A percentile compares a stretch with the other conserved stretches of the same genome.
These are phyloP conservation scores for Apiotrichum akiyoshidainum DNA, from an alignment of 1,284 basidiomycete genomes.

Conservation along the genomic window DNA sequence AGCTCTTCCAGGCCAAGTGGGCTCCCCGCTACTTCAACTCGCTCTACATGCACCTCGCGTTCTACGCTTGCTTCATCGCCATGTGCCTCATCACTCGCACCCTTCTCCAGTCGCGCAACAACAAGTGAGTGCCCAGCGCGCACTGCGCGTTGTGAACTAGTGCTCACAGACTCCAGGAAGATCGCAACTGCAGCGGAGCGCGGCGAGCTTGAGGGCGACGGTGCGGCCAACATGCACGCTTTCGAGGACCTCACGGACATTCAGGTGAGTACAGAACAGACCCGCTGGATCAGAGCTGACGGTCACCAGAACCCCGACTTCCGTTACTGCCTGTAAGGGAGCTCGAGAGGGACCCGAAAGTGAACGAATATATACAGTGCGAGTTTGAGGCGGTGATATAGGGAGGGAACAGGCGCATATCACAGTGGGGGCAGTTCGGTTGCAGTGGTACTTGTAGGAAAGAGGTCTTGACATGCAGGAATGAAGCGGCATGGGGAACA, in stretches of 20 bases:
- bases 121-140: not conserved
- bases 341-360: too few species aligned
- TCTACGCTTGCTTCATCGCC: constrained; percentile 18
- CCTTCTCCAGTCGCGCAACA: constrained; percentile 14
- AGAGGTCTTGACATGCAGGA: too few species aligned
- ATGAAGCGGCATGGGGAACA: too few species aligned
- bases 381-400: too few species aligned
- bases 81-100: constrained; percentile 13
- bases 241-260: constrained; percentile 35
- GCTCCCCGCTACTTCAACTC: constrained; percentile 25
- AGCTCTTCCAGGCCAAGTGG: constrained; percentile 26
- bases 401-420: too few species aligned
- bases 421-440: too few species aligned
- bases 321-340: constrained; percentile 20
- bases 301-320: constrained; percentile 31
- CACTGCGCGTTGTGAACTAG: too few species aligned
- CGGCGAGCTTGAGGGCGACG: not conserved
- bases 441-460: too few species aligned
- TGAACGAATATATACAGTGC: too few species aligned
- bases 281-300: too few species aligned
- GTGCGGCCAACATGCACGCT: constrained; percentile 13
- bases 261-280: too few species aligned
- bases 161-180: not conserved
- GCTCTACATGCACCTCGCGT: constrained; percentile 25
- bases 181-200: constrained; percentile 5